Evolutionary conservation across 2,329 filamentous ascomycete species (phyloP), one percentile per base, ranked within the genome.

Genomic region (Akanthomyces uredinophilus): DNA sequence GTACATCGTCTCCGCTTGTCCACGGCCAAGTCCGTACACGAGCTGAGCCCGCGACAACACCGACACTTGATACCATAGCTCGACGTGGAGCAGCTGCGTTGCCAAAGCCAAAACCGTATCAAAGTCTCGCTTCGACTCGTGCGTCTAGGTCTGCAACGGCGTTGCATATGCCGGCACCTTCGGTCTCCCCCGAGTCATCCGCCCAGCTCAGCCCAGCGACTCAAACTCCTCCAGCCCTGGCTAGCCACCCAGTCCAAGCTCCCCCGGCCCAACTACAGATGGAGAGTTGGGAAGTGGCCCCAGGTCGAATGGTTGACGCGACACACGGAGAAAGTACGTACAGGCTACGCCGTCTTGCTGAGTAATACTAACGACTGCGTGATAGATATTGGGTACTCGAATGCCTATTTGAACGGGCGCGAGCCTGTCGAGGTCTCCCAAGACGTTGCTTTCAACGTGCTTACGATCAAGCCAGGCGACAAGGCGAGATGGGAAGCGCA

Each of bases 261-360:
- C 55, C 65, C 16, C 62, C 27, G 18, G 2, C 44, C 7, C 49
- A 68, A 3, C 53, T 75, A 6, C 69, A 77, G 56, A 76, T 79
- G 70, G 78, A 80, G 64, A 70, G 72, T 3, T 80, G 78, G 78
- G 79, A 81, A 66, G 64, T 79, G 51, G 78, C 78, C 0, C 78
- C 79, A 1, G 79, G 79, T 18, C 73, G 75, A 24, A 68, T 78
- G 35, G 67, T 66, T 10, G 70, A 74, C 39, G 64, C 69, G 4
- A 61, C 63, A 1, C 65, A 68, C 1, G 66, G 68, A 1, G 71
- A 74, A 32, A 78, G 78, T 79, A 69, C 65, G 77, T 72, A 39
- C 7, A 20, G 11, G 0, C 14, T 1, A 5, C 13, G 55, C 16
- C 5, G n/a, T 13, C 24, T 24, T 41, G 39, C 22, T 50, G 10